Evolutionary conservation across 768 basidiomycete species (phyloP).

Genomic region (Trametes villosa): DNA sequence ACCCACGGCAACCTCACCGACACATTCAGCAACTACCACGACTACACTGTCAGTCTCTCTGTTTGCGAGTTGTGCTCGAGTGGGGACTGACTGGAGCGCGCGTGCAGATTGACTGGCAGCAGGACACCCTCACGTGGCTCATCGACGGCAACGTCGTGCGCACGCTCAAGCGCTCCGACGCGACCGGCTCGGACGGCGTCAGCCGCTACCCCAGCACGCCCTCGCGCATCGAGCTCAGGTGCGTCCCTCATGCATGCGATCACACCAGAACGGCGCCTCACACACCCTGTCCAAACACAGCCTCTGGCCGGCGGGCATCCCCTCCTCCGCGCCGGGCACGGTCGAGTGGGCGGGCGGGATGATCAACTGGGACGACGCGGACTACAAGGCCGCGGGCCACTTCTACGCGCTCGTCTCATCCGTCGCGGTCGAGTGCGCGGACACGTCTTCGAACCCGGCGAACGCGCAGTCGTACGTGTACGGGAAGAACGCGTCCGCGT

Average conservation of each 20-base stretch:
- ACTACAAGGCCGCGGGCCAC: slow-evolving; percentile 74
- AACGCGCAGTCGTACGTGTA: slow-evolving; percentile 70
- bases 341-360: slow-evolving; percentile 81
- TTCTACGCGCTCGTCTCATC: slow-evolving; percentile 70
- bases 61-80: neutral
- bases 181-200: slow-evolving; percentile 55
- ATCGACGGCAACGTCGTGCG: slow-evolving; percentile 77
- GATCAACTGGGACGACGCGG: slow-evolving; percentile 82
- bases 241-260: slow-evolving; percentile 23
- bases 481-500: slow-evolving; percentile 52
- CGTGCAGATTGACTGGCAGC: slow-evolving; percentile 79
- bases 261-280: neutral
- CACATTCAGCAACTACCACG: slow-evolving; percentile 73
- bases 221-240: slow-evolving; percentile 81
- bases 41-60: slow-evolving; percentile 63
- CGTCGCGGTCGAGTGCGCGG: slow-evolving; percentile 66
- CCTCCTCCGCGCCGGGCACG: slow-evolving; percentile 63
- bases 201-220: slow-evolving; percentile 77
- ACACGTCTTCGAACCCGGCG: slow-evolving; percentile 45
- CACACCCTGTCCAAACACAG: slow-evolving; percentile 32
- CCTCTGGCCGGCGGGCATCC: slow-evolving; percentile 84
- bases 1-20: slow-evolving; percentile 56
- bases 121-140: slow-evolving; percentile 62
- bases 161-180: slow-evolving; percentile 62
- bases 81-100: neutral